These are phyloP conservation scores for Rhodotorula graminis DNA, from an alignment of 768 basidiomycete species.

Conservation along the genomic window DNA sequence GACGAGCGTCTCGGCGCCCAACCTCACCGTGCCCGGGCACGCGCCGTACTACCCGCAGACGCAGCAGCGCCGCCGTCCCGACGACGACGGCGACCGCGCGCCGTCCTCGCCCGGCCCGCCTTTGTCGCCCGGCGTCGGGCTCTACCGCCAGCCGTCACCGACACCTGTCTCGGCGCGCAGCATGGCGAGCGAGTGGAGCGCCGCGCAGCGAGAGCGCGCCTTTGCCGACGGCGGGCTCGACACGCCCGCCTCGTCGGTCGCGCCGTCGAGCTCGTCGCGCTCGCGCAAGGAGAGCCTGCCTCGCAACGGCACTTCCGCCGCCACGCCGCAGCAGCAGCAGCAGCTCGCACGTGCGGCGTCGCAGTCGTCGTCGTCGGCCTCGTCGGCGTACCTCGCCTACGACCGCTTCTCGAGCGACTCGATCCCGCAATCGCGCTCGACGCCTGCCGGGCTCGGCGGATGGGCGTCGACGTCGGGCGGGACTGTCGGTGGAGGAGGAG, in stretches of 20 bases:
- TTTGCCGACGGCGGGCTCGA: neutral
- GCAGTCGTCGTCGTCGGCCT: neutral
- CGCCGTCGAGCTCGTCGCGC: neutral
- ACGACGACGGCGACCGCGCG: too few species aligned
- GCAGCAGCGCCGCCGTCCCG: neutral
- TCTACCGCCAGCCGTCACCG: neutral
- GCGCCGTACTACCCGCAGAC: neutral
- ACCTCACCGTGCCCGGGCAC: neutral
- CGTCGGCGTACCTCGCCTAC: neutral
- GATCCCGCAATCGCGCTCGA: conserved; percentile 10
- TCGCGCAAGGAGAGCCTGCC: neutral
- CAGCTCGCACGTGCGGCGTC: neutral
- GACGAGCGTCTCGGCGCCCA: neutral
- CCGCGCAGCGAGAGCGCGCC: neutral
- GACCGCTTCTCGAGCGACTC: neutral
- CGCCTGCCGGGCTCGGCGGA: neutral
- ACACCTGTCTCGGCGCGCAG: neutral
- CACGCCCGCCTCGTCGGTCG: neutral
- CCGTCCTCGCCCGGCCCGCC: too few species aligned
- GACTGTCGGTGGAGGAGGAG: too few species aligned
- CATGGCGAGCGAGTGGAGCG: neutral
- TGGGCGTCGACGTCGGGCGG: neutral
- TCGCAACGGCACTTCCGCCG: neutral
- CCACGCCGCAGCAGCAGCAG: neutral
- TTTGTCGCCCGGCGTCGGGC: too few species aligned